Conservation (phyloP, 139 green algal species). For the Gonium pectorale region DNA sequence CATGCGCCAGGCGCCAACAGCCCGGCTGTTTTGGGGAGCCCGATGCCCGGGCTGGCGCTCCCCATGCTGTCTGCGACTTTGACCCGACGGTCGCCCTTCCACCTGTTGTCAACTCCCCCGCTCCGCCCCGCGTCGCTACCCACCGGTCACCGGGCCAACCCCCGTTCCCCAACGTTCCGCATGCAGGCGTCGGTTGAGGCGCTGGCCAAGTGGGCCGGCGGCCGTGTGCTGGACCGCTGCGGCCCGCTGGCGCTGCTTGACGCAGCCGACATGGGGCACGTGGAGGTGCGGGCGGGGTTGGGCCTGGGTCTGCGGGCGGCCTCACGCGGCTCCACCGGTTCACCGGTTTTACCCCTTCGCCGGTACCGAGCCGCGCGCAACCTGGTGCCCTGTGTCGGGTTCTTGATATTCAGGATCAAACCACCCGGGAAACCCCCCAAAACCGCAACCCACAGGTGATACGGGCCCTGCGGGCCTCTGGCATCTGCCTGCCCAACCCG, state of each 20-base stretch:
- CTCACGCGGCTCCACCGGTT: too few species aligned
- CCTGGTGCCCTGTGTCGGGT: too few species aligned
- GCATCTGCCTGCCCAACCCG: not conserved
- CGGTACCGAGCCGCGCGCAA: too few species aligned
- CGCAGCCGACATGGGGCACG: conserved; percentile 5
- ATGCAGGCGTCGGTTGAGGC: conserved; percentile 28
- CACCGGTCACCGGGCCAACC: too few species aligned
- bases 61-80: not conserved
- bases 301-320: not conserved
- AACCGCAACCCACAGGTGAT: too few species aligned
- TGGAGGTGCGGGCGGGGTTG: conserved; percentile 6
- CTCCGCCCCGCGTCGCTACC: not conserved
- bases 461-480: not conserved
- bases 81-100: not conserved
- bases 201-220: conserved; percentile 55
- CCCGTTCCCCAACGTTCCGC: not conserved
- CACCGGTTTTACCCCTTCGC: too few species aligned
- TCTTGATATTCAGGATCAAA: too few species aligned
- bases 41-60: not conserved
- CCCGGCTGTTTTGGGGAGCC: not conserved
- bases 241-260: conserved; percentile 11
- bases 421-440: too few species aligned
- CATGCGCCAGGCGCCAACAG: not conserved
- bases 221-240: not conserved
- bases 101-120: not conserved